Base-by-base conservation (phyloP, 306 rosid genomes). In the Trifolium pratense region DNA sequence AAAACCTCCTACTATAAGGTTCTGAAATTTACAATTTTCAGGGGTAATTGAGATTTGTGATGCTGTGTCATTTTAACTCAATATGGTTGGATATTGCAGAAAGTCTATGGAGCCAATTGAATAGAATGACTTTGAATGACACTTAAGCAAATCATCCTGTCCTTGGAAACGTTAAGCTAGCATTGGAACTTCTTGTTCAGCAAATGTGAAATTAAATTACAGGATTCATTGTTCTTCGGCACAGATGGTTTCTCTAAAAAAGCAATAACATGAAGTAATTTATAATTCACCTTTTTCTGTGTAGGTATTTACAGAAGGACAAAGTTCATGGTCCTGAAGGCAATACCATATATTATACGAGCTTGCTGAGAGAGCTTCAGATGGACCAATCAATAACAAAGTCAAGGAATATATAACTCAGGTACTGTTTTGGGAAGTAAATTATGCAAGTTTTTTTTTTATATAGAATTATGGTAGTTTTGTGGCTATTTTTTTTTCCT, bases 301-400 rank as follows among this genome's bases (percentile, higher is more conserved):
- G 49, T 70, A 91, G 98, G 83, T 94, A 80, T 83, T 78, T 94
- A 83, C 95, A 84, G 82, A 94, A 89, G 84, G 86, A 77, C 79
- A 94, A 89, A 84, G 85, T 88, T 68, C 87, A 61, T 77, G 96
- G 92, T 21, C 92, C 96, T 76, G 98, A 94, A 66, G 97, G 96
- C 70, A 87, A 74, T 76, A 79, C 71, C 58, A 34, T 78, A 37
- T 80, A 82, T 61, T 94, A 91, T 78, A n/a, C n/a, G 98, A 91
- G 87, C 98, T 94, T 77, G 98, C 97, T 21, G 97, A 94, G 86
- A 91, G 97, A 81, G 88, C 97, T 65, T 75, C 80, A 75, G 93
- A 88, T 78, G 88, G 82, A 46, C 87, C 84, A 61, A 64, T 89
- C 52, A 77, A 55, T 45, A 83, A 84, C 72, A 88, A 51, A 84